Evolutionary conservation across 192 early-diverging fungal genomes (phyloP), one percentile per base, ranked within the genome.

Genomic region (Pecoramyces ruminantium): DNA sequence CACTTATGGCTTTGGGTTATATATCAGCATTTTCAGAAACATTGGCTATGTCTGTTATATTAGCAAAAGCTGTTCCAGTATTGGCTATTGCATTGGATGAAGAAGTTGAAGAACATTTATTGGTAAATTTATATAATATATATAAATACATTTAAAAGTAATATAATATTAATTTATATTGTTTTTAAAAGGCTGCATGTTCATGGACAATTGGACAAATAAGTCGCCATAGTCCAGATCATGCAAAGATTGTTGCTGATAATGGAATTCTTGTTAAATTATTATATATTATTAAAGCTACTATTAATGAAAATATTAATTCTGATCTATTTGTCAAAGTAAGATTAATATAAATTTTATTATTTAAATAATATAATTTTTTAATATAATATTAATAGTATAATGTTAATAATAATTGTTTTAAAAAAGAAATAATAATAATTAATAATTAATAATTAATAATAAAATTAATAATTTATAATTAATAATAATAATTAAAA

Each of bases 181-280:
- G n/a, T n/a, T n/a, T n/a, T n/a, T n/a, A n/a, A n/a, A n/a, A 88
- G 86, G 85, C 89, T 38, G 89, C 89, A 0, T 87, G 86, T 79
- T 88, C 89, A 12, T 90, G 89, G 89, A 83, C 87, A 28, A 84
- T 89, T 27, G 88, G 88, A 2, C 89, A 91, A 80, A 89, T 91
- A 77, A 87, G 89, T 42, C 86, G 89, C 34, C 89, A 91, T 81
- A 83, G 83, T 42, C 89, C 89, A 15, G 89, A 91, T 82, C 89
- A 91, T 80, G 89, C 89, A 58, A 89, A 89, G 81, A 86, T 86
- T 13, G 83, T 91, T 29, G 86, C 88, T 11, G 88, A 88, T 78
- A 82, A 88, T 79, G 87, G 82, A 13, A 87, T 88, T 28, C 86
- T 91, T 78, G 82, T 86, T 79, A 89, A 89, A 81, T 85, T 91